Evolutionary conservation across 768 basidiomycete species (phyloP).

Genomic region (Suillus weaverae): DNA sequence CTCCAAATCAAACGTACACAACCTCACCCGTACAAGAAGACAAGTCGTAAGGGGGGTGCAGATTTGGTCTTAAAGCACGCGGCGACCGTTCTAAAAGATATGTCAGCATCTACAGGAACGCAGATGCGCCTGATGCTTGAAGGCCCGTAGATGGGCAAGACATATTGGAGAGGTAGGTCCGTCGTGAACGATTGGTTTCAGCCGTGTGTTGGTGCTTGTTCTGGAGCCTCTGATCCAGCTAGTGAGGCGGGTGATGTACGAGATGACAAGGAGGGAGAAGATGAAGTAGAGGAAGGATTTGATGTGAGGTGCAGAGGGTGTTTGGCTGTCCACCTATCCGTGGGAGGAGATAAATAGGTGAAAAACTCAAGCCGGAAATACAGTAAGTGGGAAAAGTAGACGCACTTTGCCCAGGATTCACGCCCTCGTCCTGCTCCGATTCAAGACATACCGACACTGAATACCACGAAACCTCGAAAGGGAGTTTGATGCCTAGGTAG

Average conservation of each 20-base stretch:
- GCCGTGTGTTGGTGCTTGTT: slow-evolving; percentile 20
- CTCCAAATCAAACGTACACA: slow-evolving; percentile 57
- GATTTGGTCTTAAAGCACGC: too few relatives aligned
- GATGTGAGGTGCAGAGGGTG: slow-evolving; percentile 68
- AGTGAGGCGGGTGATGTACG: slow-evolving; percentile 9
- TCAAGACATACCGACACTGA: slow-evolving; percentile 77
- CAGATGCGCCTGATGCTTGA: too few relatives aligned
- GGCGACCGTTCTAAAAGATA: too few relatives aligned
- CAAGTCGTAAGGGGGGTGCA: slow-evolving; percentile 63
- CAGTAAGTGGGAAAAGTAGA: slow-evolving; percentile 1
- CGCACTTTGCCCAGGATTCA: slow-evolving; percentile 69
- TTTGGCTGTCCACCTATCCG: slow-evolving; percentile 60
- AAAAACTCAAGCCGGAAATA: slow-evolving; percentile 5
- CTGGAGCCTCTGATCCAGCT: slow-evolving; percentile 28
- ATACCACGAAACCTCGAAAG: slow-evolving; percentile 75
- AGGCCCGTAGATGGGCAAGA: too few relatives aligned
- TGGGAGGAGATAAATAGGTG: background rate
- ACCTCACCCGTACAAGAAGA: slow-evolving; percentile 79
- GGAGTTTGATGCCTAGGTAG: slow-evolving; percentile 82
- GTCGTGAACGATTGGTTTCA: slow-evolving; percentile 65
- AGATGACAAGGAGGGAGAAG: slow-evolving; percentile 22
- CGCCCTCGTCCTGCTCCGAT: slow-evolving; percentile 69
- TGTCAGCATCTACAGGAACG: too few relatives aligned
- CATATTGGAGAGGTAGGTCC: slow-evolving; percentile 41
- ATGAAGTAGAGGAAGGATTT: slow-evolving; percentile 36